Evolutionary conservation across 140 eudicot species (phyloP), one percentile per base, ranked within the genome.

Genomic region (Senecio squalidus): DNA sequence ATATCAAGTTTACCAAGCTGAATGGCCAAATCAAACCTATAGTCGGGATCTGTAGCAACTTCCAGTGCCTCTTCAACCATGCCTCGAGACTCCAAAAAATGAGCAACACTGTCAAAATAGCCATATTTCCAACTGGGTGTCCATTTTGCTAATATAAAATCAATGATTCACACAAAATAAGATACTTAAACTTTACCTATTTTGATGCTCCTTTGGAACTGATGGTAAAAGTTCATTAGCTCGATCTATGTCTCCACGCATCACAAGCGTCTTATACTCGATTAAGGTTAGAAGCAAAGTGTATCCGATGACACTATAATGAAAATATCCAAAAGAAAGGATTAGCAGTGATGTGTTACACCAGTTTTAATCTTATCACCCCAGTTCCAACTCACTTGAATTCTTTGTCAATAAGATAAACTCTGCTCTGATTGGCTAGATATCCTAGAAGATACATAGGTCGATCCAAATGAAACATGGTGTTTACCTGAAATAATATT

Each of bases 191-290:
- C 8, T 53, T 9, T 70, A 91, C 98, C 98, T 91, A 49, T 91
- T 91, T 39, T 63, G 88, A 56, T 91, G 98, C 62, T 91, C 98
- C 76, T 75, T 91, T 6, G 98, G 98, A 76, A 91, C 86, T 33
- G 88, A 78, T 30, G 96, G 88, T 62, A 91, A 68, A 30, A 91
- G 68, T 57, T 70, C 86, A 79, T 71, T 91, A 56, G 98, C 98
- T 59, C 94, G 80, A 41, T 91, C 96, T 61, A 79, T 62, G 55
- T 91, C 98, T 73, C 94, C 98, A 86, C 98, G 98, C 98, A 91
- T 86, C 71, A 91, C 96, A 64, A 91, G 96, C 26, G 98, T 91
- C 78, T 91, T 91, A 60, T 91, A 91, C 85, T 91, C 96, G 57
- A 91, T 91, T 76, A 91, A 75, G 72, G 86, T 81, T 50, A 91